Conservation (phyloP, 164 flowering plant genomes). For the Pachysandra terminalis region DNA sequence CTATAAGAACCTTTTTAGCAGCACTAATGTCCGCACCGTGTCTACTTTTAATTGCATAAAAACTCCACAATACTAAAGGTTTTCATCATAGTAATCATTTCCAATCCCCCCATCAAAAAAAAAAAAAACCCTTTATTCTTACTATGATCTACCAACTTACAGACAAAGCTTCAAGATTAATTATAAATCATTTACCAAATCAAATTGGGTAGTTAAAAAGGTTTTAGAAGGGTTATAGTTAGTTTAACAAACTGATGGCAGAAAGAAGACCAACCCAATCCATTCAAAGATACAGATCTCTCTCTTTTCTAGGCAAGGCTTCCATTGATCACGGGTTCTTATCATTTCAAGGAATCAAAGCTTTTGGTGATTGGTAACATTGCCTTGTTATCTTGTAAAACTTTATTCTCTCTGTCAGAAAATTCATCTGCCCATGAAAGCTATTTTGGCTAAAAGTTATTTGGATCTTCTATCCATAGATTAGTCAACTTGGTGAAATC, state of each 20-base stretch:
- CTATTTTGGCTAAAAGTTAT: not conserved
- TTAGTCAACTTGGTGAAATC: no score
- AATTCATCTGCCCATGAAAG: no score
- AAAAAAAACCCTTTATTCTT: no score
- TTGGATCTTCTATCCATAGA: not conserved
- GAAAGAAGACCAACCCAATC: not conserved
- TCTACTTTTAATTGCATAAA: not conserved
- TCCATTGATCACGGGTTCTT: constrained; percentile 1
- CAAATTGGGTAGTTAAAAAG: not conserved
- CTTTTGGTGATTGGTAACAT: not conserved
- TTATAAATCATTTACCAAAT: not conserved
- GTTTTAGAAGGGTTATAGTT: no score
- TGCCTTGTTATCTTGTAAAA: not conserved
- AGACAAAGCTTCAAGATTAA: not conserved
- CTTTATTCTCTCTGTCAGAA: no score
- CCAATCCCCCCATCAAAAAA: no score
- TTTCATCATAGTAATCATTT: not conserved
- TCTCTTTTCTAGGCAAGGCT: not conserved
- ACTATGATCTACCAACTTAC: not conserved
- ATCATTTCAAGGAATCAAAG: not conserved
- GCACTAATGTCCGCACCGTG: not conserved
- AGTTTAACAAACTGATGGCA: no score
- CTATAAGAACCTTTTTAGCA: not conserved
- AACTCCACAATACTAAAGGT: not conserved
- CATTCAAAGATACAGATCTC: not conserved